phyloP scores from a whole-genome alignment of 345 rosid genomes.

The Corymbia maculata region DNA sequence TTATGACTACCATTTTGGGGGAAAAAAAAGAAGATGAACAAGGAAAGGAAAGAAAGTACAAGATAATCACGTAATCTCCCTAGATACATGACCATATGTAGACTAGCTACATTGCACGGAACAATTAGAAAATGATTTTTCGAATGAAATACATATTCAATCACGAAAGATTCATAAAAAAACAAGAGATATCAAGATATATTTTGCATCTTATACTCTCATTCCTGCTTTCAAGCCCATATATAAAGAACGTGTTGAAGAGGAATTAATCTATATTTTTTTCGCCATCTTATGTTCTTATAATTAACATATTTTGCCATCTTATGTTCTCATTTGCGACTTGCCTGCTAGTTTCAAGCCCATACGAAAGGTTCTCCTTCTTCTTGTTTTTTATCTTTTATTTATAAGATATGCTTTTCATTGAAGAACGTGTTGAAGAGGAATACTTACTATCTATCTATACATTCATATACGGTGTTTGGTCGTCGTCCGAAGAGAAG shows the following conservation, averaged over 20 bases:
- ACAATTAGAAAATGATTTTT: background rate
- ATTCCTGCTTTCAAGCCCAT: too few species aligned
- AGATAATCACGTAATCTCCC: background rate
- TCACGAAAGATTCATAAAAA: background rate
- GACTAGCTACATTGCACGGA: background rate
- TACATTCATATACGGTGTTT: background rate
- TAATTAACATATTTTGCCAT: too few species aligned
- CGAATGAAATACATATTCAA: background rate
- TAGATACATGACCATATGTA: background rate
- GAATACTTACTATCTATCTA: background rate
- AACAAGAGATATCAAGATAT: background rate
- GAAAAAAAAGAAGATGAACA: fast-evolving
- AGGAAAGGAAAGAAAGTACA: fast-evolving
- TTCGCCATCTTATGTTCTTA: too few species aligned
- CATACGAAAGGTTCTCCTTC: background rate
- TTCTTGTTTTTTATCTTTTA: background rate
- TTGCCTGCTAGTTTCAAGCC: background rate
- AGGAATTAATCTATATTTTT: too few species aligned
- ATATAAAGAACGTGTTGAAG: too few species aligned
- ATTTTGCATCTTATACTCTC: too few species aligned
- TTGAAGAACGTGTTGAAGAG: background rate
- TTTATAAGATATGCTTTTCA: background rate
- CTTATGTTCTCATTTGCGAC: background rate
- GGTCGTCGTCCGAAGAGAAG: background rate
- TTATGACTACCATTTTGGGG: background rate